Base-by-base conservation (phyloP, 768 basidiomycete species). In the Boletus vinaceobasis region DNA sequence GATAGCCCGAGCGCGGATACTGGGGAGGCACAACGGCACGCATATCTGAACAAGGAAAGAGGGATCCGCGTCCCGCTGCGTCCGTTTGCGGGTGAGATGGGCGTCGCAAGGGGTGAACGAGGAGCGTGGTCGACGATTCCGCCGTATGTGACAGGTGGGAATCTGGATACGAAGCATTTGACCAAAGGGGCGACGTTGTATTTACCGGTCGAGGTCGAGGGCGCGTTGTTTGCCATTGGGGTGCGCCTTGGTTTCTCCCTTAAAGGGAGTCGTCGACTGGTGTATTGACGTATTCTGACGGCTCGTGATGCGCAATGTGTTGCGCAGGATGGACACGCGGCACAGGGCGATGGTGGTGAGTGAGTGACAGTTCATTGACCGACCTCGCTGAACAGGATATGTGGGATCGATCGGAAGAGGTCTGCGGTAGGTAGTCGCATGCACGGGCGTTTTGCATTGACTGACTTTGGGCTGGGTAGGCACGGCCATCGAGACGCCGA, bases 21-120 rank as follows among this genome's bases (percentile, higher is more conserved):
- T 35, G 75, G 73, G 1, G 44, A 56, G 13, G 27, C 14, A 9
- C 23, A 42, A 5, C 31, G 37, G 23, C 76, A 70, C 53, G 75
- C 81, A n/a, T 83, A 77, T 71, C 78, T 84, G 57, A 76, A 82
- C 62, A 71, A 78, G 56, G 70, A 64, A 45, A 74, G 71, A 56
- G 71, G 72, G 9, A 79, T 84, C 5, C 74, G 73, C 56, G 74
- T 84, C 27, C 82, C 80, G 4, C 50, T 85, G 7, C 61, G 73
- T 35, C 83, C 84, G 15, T 85, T 85, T 66, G 77, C 81, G 9
- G 84, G 84, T 0, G 83, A 85, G 68, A 83, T 85, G 80, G 83
- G 84, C 14, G 79, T 85, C 17, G 84, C 79, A 19, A 77, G 74
- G 21, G 81, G 74, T 15, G 71, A 70, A 52, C 63, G 60, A 10